These are phyloP conservation scores for Ambrosia artemisiifolia DNA, from an alignment of 129 eudicot species.

Conservation along the genomic window DNA sequence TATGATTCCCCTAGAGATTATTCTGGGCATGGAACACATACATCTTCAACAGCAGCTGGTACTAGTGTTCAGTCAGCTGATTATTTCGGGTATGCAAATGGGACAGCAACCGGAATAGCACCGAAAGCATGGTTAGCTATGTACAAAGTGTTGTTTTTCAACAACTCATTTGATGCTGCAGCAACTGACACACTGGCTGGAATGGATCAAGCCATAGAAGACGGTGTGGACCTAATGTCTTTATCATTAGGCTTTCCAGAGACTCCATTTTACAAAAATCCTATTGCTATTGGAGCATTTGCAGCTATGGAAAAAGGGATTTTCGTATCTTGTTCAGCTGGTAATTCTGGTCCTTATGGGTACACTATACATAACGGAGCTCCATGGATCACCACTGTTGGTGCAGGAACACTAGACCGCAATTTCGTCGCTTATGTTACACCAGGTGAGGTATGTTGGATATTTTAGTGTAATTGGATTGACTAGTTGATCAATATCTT, in stretches of 20 bases:
- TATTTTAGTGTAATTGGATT: too few species aligned
- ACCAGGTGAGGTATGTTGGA: slow-evolving; percentile 17
- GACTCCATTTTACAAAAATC: slow-evolving; percentile 34
- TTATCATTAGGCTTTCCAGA: slow-evolving; percentile 33
- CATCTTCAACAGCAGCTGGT: slow-evolving; percentile 47
- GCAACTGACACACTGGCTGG: slow-evolving; percentile 47
- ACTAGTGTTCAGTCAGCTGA: slow-evolving; percentile 25
- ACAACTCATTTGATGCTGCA: slow-evolving; percentile 31
- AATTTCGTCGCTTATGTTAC: slow-evolving; percentile 37
- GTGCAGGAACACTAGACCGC: slow-evolving; percentile 46
- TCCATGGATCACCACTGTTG: slow-evolving; percentile 52
- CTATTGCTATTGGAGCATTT: slow-evolving; percentile 48
- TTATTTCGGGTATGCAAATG: slow-evolving; percentile 51
- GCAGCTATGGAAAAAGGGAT: slow-evolving; percentile 54
- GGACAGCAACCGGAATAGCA: slow-evolving; percentile 48
- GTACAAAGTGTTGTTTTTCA: slow-evolving; percentile 44
- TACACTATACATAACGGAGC: slow-evolving; percentile 44
- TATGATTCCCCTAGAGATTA: slow-evolving; percentile 51
- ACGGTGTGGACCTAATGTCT: slow-evolving; percentile 52
- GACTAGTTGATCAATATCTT: too few species aligned
- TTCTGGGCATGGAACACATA: slow-evolving; percentile 51
- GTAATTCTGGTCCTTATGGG: slow-evolving; percentile 42
- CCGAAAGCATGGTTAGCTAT: slow-evolving; percentile 51
- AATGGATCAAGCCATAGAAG: slow-evolving; percentile 58
- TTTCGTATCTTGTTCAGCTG: slow-evolving; percentile 48